Percentiles rank a stretch among this genome's conserved stretches.
These are phyloP conservation scores for Claviceps maximensis DNA, from an alignment of 2,329 filamentous ascomycete species.

Conservation along the genomic window DNA sequence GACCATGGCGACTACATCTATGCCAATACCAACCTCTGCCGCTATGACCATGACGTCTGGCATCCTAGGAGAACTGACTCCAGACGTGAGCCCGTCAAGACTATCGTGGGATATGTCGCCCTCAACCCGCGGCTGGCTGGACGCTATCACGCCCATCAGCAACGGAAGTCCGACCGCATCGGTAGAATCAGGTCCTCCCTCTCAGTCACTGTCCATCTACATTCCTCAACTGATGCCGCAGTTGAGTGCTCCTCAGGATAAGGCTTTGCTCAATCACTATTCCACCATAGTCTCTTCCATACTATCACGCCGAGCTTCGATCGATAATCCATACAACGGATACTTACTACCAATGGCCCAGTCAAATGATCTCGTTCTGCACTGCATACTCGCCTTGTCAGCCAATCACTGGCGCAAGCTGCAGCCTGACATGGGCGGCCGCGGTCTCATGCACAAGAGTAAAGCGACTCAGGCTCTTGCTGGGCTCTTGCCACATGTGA, in stretches of 20 bases:
- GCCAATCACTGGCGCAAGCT: slow-evolving; percentile 23
- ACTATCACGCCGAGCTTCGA: slow-evolving; percentile 17
- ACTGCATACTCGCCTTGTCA: slow-evolving; percentile 20
- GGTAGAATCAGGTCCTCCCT: slow-evolving; percentile 7
- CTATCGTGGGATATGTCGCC: slow-evolving; percentile 12
- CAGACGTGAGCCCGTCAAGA: slow-evolving; percentile 10
- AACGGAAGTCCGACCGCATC: slow-evolving; percentile 13
- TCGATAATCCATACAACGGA: slow-evolving; percentile 18
- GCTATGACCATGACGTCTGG: slow-evolving; percentile 3
- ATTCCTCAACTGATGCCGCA: slow-evolving; percentile 18
- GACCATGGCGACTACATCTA: slow-evolving; percentile 4
- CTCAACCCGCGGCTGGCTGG: slow-evolving; percentile 13
- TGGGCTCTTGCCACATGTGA: slow-evolving; percentile 21
- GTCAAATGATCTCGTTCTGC: slow-evolving; percentile 19
- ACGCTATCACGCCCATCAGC: slow-evolving; percentile 13
- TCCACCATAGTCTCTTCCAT: slow-evolving; percentile 20
- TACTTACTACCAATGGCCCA: slow-evolving; percentile 21
- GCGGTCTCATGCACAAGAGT: slow-evolving; percentile 19
- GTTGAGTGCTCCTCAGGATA: slow-evolving; percentile 16
- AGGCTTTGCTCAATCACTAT: slow-evolving; percentile 22
- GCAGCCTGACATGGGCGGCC: slow-evolving; percentile 17
- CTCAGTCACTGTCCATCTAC: slow-evolving; percentile 15
- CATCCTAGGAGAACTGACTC: slow-evolving; percentile 6
- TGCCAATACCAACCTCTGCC: slow-evolving; percentile 3
- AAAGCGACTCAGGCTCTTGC: slow-evolving; percentile 19